Conservation (phyloP, 2,329 filamentous ascomycete species). For the Colletotrichum trifolii region DNA sequence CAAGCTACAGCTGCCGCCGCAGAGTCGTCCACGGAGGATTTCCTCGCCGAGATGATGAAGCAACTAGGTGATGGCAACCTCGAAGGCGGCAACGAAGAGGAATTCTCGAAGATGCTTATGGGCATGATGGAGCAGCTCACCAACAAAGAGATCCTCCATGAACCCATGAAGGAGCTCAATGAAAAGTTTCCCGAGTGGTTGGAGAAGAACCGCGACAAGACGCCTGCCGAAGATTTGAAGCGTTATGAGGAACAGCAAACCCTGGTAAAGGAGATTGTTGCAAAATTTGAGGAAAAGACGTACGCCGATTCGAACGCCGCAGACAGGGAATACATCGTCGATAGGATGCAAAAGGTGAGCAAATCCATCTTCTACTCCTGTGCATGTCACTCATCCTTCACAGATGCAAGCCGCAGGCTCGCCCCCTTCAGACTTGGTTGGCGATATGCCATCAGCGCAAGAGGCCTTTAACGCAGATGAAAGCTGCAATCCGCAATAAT, state of each 20-base stretch:
- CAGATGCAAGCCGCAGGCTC: constrained; percentile 98
- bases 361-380: constrained; percentile 28
- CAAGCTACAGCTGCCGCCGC: constrained; percentile 83
- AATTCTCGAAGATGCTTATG: constrained; percentile 94
- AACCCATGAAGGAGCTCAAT: constrained; percentile 97
- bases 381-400: constrained; percentile 35
- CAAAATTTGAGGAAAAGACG: constrained; percentile 83
- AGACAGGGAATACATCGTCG: constrained; percentile 92
- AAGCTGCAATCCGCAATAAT: constrained; percentile 71
- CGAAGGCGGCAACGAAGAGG: constrained; percentile 77
- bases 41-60: constrained; percentile 92
- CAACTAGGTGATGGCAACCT: constrained; percentile 77
- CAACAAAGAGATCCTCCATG: constrained; percentile 97
- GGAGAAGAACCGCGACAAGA: constrained; percentile 76
- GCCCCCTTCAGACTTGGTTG: constrained; percentile 89
- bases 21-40: constrained; percentile 76
- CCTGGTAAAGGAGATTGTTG: constrained; percentile 87
- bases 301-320: constrained; percentile 85
- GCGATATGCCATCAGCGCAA: constrained; percentile 86
- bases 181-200: constrained; percentile 95
- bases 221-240: constrained; percentile 77
- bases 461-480: constrained; percentile 74
- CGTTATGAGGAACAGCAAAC: constrained; percentile 84
- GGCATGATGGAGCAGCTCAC: constrained; percentile 99
- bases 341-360: constrained; percentile 94